Evolutionary conservation across 2,329 filamentous ascomycete species (phyloP).

Genomic region (Chalara sp.): DNA sequence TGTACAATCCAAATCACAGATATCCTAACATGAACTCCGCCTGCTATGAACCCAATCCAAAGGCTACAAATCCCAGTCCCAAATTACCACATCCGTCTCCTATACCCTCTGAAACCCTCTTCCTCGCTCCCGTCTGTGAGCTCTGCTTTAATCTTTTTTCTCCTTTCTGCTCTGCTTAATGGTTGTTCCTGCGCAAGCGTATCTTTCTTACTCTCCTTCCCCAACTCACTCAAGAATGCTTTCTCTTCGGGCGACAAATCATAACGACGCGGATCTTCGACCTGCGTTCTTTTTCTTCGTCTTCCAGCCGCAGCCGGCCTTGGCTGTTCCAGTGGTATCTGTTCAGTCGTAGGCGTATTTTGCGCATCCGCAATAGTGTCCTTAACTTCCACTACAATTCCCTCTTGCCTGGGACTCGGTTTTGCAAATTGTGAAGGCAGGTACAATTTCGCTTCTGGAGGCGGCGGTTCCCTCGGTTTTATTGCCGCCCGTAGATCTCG

Average conservation of each 20-base stretch:
- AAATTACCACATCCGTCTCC: constrained; percentile 38
- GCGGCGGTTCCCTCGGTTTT: constrained; percentile 20
- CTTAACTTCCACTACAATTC: background rate
- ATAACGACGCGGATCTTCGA: background rate
- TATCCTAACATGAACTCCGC: background rate
- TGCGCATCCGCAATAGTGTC: constrained; percentile 23
- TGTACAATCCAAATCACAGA: background rate
- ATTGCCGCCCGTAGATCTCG: constrained; percentile 70
- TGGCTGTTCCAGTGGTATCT: no score
- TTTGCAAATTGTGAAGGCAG: constrained; percentile 15
- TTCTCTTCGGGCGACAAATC: background rate
- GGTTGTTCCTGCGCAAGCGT: constrained; percentile 9
- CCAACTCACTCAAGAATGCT: background rate
- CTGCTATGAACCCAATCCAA: background rate
- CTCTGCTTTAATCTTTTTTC: constrained; percentile 52
- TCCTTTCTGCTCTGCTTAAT: constrained; percentile 31
- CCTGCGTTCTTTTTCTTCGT: constrained; percentile 37
- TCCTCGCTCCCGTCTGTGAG: constrained; percentile 34
- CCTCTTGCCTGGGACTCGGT: background rate
- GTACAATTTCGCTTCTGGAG: constrained; percentile 11
- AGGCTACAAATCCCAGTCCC: background rate
- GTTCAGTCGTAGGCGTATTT: constrained; percentile 36
- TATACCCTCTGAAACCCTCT: constrained; percentile 39
- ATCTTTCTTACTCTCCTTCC: constrained; percentile 22
- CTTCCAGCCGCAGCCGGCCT: no score